phyloP scores from a whole-genome alignment of 768 basidiomycete species.

The Boletus vinaceobasis region DNA sequence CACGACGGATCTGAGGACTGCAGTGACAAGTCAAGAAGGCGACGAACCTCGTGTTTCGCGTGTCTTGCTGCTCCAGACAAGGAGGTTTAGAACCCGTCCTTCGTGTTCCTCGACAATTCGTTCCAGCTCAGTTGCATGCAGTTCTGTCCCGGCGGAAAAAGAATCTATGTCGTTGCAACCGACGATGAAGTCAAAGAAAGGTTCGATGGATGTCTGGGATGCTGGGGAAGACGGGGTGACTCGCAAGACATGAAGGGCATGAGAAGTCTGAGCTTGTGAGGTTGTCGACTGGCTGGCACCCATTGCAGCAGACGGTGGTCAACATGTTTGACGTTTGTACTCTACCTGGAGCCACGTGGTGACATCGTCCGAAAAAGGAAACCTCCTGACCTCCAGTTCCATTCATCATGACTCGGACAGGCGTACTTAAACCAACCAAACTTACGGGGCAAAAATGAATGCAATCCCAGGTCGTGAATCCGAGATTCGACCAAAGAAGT shows the following conservation, averaged over 20 bases:
- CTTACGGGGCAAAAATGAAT: too few species aligned
- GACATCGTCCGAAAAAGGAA: slow-evolving; percentile 5
- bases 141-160: slow-evolving; percentile 42
- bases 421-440: too few species aligned
- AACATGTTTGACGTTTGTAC: not conserved
- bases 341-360: not conserved
- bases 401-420: too few species aligned
- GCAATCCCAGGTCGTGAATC: too few species aligned
- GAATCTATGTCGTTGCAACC: slow-evolving; percentile 75
- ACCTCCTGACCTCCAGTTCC: not conserved
- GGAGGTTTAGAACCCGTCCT: slow-evolving; percentile 60
- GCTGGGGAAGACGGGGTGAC: slow-evolving; percentile 90
- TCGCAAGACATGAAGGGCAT: slow-evolving; percentile 81
- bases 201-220: slow-evolving; percentile 77
- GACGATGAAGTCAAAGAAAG: slow-evolving; percentile 96
- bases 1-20: not conserved
- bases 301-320: slow-evolving; percentile 38
- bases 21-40: not conserved
- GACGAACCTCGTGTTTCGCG: slow-evolving; percentile 63
- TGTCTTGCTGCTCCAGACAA: slow-evolving; percentile 84
- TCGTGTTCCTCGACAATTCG: slow-evolving; percentile 82
- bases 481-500: too few species aligned
- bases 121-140: slow-evolving; percentile 72
- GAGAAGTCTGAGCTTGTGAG: slow-evolving; percentile 33
- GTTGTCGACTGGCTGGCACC: slow-evolving; percentile 72